Evolutionary conservation across 768 basidiomycete genomes (phyloP), one percentile per base, ranked within the genome.

Genomic region (Termitomyces sp.): DNA sequence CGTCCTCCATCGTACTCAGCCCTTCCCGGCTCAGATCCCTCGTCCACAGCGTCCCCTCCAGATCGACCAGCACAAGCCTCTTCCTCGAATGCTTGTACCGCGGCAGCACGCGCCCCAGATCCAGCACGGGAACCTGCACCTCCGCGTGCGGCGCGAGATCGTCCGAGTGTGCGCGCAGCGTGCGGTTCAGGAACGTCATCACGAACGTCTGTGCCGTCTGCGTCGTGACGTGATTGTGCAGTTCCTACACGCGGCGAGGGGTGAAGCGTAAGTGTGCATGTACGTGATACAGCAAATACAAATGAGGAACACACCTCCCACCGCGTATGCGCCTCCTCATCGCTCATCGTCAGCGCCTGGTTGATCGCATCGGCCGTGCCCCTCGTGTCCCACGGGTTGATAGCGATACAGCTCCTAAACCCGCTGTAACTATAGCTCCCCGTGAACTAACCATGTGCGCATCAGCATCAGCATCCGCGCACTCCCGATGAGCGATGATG

Each of bases 141-240:
- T 58, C 69, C 39, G 67, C 54, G 20, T 69, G 67, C 32, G 68
- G 57, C 24, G 69, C 68, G 57, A 76, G 75, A 46, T 67, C 67
- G 59, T 92, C 89, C 10, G 83, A 80, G 66, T 90, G 79, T 32
- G 87, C 84, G 47, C 90, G 86, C 27, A 91, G 66, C 63, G 83
- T 85, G 16, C 91, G 82, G 5, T 80, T 86, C 60, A 93, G 80
- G 82, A 93, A 93, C 4, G 84, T 80, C 3, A 79, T 88, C 42
- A 87, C 86, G 68, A 93, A 94, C 0, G 87, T 78, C 64, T 94
- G 92, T 0, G 92, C 91, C 0, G 88, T 92, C 67, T 94, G 93
- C 0, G 89, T 89, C 13, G 84, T 84, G 51, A 94, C 92, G 61
- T 94, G 92, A 59, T 82, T 84, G 68, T 94, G 90, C 0, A 94